A percentile compares a stretch with the other conserved stretches of the same genome.
These are phyloP conservation scores for Naumovozyma baii DNA, from an alignment of 805 yeast genomes.

Conservation along the genomic window DNA sequence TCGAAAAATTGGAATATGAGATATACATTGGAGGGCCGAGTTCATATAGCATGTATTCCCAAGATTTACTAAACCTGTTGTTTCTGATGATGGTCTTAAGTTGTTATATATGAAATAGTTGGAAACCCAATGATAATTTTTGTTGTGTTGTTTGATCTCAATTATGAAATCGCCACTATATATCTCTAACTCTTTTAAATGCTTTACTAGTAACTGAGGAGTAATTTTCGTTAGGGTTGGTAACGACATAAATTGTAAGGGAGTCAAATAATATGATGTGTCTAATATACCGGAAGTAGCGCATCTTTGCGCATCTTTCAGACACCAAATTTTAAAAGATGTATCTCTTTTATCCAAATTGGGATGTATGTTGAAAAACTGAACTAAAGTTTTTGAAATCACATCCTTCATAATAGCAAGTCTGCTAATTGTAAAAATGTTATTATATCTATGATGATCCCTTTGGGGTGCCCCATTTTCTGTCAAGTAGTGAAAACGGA, in stretches of 20 bases:
- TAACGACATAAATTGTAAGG: conserved; percentile 23
- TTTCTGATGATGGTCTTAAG: conserved; percentile 37
- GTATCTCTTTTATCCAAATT: conserved; percentile 9
- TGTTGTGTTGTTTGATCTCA: conserved; percentile 24
- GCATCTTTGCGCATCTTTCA: conserved; percentile 8
- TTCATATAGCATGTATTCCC: conserved; percentile 95
- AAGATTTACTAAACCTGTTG: conserved; percentile 53
- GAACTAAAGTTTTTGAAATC: conserved; percentile 11
- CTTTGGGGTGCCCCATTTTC: conserved; percentile 5
- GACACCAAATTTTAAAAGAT: conserved; percentile 21
- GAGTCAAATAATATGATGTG: conserved; percentile 17
- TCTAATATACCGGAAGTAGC: conserved; percentile 5
- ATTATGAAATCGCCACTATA: conserved; percentile 26
- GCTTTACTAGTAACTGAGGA: conserved; percentile 9
- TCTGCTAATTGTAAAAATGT: conserved; percentile 29
- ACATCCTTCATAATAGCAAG: conserved; percentile 26
- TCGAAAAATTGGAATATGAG: conserved; percentile 75
- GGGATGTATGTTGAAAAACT: conserved; percentile 18
- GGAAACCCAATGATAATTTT: conserved; percentile 32
- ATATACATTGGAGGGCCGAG: conserved; percentile 82
- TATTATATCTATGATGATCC: conserved; percentile 8
- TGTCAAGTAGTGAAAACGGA: conserved; percentile 30
- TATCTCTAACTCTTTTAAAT: conserved; percentile 18
- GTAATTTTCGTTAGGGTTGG: conserved; percentile 18
- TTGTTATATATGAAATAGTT: conserved; percentile 26